Base-by-base conservation (phyloP, 1,284 basidiomycete genomes). In the Microbotryomycetes sp. region DNA sequence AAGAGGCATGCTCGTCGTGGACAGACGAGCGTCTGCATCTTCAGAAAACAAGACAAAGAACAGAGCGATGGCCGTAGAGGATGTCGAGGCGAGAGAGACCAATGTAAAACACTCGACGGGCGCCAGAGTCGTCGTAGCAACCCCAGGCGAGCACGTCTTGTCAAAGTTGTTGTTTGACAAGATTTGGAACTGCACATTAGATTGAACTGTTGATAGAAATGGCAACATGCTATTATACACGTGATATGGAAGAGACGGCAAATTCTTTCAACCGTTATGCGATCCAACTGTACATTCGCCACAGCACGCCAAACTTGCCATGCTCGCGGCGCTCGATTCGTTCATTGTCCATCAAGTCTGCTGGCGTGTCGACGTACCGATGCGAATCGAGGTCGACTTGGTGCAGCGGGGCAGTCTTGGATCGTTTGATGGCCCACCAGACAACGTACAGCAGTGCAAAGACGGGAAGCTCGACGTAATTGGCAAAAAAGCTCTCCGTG, bases 401-500 rank as follows among this genome's bases (percentile, higher is more conserved):
- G 2, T 23, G n/a, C 7, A 68, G 52, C 3, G 48, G 29, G 13
- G 60, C 55, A 9, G 55, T 56, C 21, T 28, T 46, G 21, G 56
- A 46, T 6, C 59, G 18, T 49, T 66, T 64, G 30, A 61, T 1
- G 11, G 66, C 4, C 24, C 65, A 54, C 62, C 60, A 68, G 31
- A 26, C 45, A 46, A 65, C 4, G 56, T 65, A 70, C 18, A 65
- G 55, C 9, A 57, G 27, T 30, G 53, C 21, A 31, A 69, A 69
- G 26, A 69, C 41, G 24, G 63, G 63, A 1, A 69, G 50, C 45
- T 67, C 60, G 46, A 69, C 59, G 59, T 70, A 70, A 21, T 59
- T 67, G 7, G 59, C 45, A 3, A 67, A 60, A 54, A 74, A 72
- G 26, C 69, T 64, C 3, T 67, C 62, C 1, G 60, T 57, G 49